phyloP scores from a whole-genome alignment of 352 stramenopile genomes.

The Pseudoperonospora humuli region DNA sequence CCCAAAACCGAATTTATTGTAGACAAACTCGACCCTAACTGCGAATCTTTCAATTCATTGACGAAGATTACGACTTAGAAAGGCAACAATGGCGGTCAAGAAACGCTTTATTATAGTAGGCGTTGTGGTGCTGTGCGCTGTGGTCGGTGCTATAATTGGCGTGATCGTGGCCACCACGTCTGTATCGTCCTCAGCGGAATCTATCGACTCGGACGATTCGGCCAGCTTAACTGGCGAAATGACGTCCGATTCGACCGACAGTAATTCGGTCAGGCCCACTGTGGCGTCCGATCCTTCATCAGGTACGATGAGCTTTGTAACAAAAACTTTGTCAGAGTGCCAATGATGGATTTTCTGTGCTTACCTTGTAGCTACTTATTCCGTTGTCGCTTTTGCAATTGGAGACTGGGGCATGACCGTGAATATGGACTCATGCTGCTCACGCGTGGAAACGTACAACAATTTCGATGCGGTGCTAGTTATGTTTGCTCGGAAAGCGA shows the following conservation, averaged over 20 bases:
- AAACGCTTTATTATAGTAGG: background rate
- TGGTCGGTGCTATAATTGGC: background rate
- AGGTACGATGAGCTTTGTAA: background rate
- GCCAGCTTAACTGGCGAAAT: background rate
- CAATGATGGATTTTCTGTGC: too few relatives aligned
- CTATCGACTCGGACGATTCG: background rate
- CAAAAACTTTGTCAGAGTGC: background rate
- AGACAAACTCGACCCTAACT: too few relatives aligned
- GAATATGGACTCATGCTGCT: constrained; percentile 45
- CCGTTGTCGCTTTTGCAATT: constrained; percentile 42
- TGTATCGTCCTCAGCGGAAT: background rate
- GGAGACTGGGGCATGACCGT: constrained; percentile 51
- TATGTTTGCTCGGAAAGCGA: constrained; percentile 43
- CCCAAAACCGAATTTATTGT: too few relatives aligned
- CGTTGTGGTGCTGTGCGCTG: background rate
- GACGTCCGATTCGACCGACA: too few relatives aligned
- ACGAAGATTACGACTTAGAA: background rate
- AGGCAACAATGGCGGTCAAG: background rate
- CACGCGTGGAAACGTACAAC: constrained; percentile 28
- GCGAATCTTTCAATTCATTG: too few relatives aligned
- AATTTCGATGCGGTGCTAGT: constrained; percentile 43
- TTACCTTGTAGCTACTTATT: constrained; percentile 24
- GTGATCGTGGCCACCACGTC: background rate
- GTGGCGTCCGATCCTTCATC: background rate
- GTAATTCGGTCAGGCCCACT: background rate